Base-by-base conservation (phyloP, 2,329 filamentous ascomycete genomes). In the Fusarium sp. region DNA sequence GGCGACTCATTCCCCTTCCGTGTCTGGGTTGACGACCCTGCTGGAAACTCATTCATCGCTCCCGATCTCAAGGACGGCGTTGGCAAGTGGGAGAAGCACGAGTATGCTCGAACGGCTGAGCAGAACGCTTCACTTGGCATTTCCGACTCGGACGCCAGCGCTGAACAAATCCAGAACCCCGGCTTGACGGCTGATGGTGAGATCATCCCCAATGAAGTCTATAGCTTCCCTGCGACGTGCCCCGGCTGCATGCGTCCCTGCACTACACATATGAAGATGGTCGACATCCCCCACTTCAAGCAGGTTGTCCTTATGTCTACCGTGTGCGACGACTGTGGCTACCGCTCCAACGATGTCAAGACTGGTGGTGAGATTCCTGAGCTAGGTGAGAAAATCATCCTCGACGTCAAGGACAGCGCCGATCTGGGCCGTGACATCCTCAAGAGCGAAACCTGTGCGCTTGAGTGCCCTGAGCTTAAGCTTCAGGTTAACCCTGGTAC, bases 271-370 rank as follows among this genome's bases (percentile, higher is more conserved):
- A 97, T 97, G 92, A 97, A 97, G 81, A 96, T 97, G 89, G 92
- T 98, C 53, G 92, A 96, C 71, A 97, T 99, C 61, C 95, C 95
- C 1, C 90, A 97, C 78, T 99, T 99, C 81, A 96, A 97, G 79
- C 92, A 98, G 73, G 95, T 99, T 4, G 88, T 97, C 36, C 83
- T 99, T 69, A 98, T 97, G 91, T 93, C 89, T 68, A 98, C 94
- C 3, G 88, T 92, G 25, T 99, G 95, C 78, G 89, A 94, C 25
- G 84, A 89, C 75, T 99, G 95, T 74, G 94, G 94, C 54, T 96
- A 98, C 80, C 89, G 92, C 61, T 95, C 90, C 68, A 98, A 96
- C 76, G 95, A 99, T 75, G 92, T 99, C 73, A 98, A 98, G 83
- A 98, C 95, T 1, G 95, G 95, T 64, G 95, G 95, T 50, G 93